These are phyloP conservation scores for Teratosphaeriaceae sp. DNA, from an alignment of 2,329 filamentous ascomycete species.

Conservation along the genomic window DNA sequence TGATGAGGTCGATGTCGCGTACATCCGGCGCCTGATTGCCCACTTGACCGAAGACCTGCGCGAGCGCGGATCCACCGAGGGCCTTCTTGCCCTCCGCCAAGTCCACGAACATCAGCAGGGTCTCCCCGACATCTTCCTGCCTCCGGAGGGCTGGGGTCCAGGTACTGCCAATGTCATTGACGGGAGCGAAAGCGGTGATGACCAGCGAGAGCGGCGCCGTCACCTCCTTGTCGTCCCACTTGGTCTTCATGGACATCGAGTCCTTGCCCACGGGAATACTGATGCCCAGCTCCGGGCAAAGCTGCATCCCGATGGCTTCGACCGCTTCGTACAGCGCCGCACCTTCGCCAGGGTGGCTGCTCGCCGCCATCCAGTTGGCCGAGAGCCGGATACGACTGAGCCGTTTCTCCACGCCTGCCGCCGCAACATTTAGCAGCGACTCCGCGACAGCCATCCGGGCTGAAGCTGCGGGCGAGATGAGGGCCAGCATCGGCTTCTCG, in stretches of 20 bases:
- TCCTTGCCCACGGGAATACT: slow-evolving; percentile 97
- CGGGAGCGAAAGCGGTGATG: slow-evolving; percentile 83
- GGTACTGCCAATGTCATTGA: slow-evolving; percentile 73
- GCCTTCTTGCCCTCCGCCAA: slow-evolving; percentile 73
- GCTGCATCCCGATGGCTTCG: slow-evolving; percentile 82
- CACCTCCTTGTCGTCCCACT: slow-evolving; percentile 83
- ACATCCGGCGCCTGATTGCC: slow-evolving; percentile 83
- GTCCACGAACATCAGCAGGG: slow-evolving; percentile 83
- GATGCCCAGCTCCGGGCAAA: slow-evolving; percentile 85
- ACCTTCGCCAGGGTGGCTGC: slow-evolving; percentile 85
- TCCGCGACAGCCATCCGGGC: slow-evolving; percentile 96
- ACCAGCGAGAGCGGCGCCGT: slow-evolving; percentile 87
- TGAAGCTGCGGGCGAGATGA: slow-evolving; percentile 84
- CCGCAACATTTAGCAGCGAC: slow-evolving; percentile 86
- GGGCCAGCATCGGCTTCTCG: slow-evolving; percentile 79
- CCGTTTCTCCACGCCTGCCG: slow-evolving; percentile 65
- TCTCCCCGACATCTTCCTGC: slow-evolving; percentile 81
- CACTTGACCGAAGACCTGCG: slow-evolving; percentile 80
- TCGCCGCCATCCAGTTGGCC: slow-evolving; percentile 99
- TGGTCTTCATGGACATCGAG: slow-evolving; percentile 98
- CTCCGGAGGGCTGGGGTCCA: slow-evolving; percentile 89
- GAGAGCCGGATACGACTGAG: slow-evolving; percentile 78
- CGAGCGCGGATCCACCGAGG: slow-evolving; percentile 83
- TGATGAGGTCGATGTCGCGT: slow-evolving; percentile 70
- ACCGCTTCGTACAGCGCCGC: slow-evolving; percentile 91